A percentile compares a stretch with the other conserved stretches of the same genome.
Conservation (phyloP, 208 protist species). For the Crithidia acanthocephali region DNA sequence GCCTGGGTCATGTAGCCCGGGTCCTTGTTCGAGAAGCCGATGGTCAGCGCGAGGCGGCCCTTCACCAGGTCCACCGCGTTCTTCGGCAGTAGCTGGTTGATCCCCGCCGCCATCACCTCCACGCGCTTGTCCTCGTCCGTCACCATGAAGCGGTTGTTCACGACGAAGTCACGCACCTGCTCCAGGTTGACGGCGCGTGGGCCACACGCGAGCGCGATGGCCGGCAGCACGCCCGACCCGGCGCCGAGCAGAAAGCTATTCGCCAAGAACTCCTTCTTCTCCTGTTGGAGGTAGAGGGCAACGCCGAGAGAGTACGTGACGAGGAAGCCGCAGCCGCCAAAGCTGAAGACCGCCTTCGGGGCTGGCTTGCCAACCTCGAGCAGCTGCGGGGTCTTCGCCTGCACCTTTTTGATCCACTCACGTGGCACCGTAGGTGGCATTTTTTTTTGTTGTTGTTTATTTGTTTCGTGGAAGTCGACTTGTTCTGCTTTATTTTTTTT, state of each 20-base stretch:
- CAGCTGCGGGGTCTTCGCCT: slow-evolving; percentile 81
- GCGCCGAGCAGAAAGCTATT: slow-evolving; percentile 84
- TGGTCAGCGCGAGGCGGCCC: slow-evolving; percentile 82
- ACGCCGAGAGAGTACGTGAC: slow-evolving; percentile 91
- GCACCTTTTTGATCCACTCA: slow-evolving; percentile 78
- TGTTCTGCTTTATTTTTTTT: no score
- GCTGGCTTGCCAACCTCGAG: slow-evolving; percentile 83
- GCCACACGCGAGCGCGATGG: slow-evolving; percentile 81
- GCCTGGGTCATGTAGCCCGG: slow-evolving; percentile 83
- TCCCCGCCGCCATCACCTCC: slow-evolving; percentile 65
- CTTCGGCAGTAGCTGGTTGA: slow-evolving; percentile 77
- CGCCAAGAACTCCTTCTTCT: slow-evolving; percentile 76
- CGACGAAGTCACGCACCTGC: slow-evolving; percentile 78
- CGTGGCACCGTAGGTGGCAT: slow-evolving; percentile 71
- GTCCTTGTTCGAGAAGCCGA: slow-evolving; percentile 87
- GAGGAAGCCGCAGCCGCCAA: slow-evolving; percentile 87
- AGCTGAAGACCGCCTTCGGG: slow-evolving; percentile 85
- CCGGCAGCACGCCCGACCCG: slow-evolving; percentile 80
- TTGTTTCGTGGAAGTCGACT: no score
- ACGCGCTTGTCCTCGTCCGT: slow-evolving; percentile 79
- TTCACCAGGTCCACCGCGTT: slow-evolving; percentile 77
- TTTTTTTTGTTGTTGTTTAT: neutral
- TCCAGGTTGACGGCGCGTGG: slow-evolving; percentile 74
- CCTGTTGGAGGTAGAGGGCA: slow-evolving; percentile 86
- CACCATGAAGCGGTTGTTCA: slow-evolving; percentile 80